Evolutionary conservation across 1,139 yeast genomes (phyloP).

Genomic region (Saccharomyces hybrid): DNA sequence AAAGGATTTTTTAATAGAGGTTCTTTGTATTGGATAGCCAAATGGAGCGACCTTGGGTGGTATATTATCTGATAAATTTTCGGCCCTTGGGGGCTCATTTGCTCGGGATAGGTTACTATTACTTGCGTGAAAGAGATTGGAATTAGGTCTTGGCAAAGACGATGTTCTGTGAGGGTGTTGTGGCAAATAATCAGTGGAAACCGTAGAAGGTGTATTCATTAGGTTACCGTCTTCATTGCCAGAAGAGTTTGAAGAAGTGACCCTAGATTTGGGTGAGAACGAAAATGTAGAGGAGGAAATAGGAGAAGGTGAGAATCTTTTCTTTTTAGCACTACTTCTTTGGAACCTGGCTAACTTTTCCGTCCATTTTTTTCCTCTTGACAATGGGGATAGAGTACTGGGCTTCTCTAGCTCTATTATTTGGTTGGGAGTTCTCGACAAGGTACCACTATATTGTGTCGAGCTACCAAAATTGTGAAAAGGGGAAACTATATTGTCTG

Average conservation of each 20-base stretch:
- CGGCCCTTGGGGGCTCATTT: neutral
- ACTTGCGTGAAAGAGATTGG: slow-evolving; percentile 4
- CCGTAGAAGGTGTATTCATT: slow-evolving; percentile 4
- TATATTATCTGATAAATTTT: neutral
- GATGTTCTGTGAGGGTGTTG: slow-evolving; percentile 15
- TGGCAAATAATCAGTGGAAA: slow-evolving; percentile 1
- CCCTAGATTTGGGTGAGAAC: slow-evolving; percentile 1
- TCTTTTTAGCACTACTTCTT: slow-evolving; percentile 11
- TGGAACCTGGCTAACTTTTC: slow-evolving; percentile 16
- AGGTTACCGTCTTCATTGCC: neutral
- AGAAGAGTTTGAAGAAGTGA: neutral
- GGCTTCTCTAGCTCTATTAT: slow-evolving; percentile 3
- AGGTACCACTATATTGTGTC: neutral
- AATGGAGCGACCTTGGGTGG: slow-evolving; percentile 13
- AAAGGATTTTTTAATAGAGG: slow-evolving; percentile 22
- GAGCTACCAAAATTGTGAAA: slow-evolving; percentile 12
- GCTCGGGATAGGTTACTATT: neutral
- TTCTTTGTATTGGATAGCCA: slow-evolving; percentile 9
- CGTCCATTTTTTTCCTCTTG: slow-evolving; percentile 18
- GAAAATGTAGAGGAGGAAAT: slow-evolving; percentile 6
- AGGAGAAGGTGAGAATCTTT: slow-evolving; percentile 7
- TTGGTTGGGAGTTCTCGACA: slow-evolving; percentile 2
- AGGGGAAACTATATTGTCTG: slow-evolving; percentile 11
- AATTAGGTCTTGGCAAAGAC: slow-evolving; percentile 19
- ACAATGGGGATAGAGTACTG: slow-evolving; percentile 13